Percentiles rank a stretch among this genome's conserved stretches.
These are phyloP conservation scores for Centaurea solstitialis DNA, from an alignment of 129 eudicot genomes.

Conservation along the genomic window DNA sequence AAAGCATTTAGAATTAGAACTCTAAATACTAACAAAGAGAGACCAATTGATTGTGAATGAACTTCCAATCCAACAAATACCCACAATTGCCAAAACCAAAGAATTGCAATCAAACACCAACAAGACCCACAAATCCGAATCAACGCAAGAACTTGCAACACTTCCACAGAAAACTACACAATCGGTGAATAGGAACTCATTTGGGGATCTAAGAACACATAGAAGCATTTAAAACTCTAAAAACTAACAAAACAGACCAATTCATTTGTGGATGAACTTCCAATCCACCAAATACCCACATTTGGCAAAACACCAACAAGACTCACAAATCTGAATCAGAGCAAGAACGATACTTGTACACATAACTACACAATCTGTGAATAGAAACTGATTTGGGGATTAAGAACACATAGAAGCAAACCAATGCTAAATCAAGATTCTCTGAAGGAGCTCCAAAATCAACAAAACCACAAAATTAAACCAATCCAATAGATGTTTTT, in stretches of 20 bases:
- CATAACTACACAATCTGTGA: neutral
- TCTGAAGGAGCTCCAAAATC: neutral
- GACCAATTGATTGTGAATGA: neutral
- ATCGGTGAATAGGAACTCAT: neutral
- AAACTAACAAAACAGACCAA: neutral
- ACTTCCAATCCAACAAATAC: conserved; percentile 20
- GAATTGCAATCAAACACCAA: neutral
- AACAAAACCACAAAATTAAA: neutral
- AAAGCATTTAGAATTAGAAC: neutral
- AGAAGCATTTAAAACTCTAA: neutral
- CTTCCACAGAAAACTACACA: neutral
- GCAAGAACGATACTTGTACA: neutral
- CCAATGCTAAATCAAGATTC: neutral
- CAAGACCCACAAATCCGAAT: neutral
- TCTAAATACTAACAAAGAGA: neutral
- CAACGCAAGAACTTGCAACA: neutral
- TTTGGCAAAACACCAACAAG: neutral
- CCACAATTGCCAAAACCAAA: neutral
- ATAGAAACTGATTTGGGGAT: neutral
- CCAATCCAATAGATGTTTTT: neutral
- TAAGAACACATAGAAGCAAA: conserved; percentile 11
- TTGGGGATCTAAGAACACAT: neutral
- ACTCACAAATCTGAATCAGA: neutral
- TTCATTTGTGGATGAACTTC: conserved; percentile 2
- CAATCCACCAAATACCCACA: conserved; percentile 13